A percentile compares a stretch with the other conserved stretches of the same genome.
phyloP scores from a whole-genome alignment of 1,284 basidiomycete genomes.

The Rhodotorula mucilaginosa region DNA sequence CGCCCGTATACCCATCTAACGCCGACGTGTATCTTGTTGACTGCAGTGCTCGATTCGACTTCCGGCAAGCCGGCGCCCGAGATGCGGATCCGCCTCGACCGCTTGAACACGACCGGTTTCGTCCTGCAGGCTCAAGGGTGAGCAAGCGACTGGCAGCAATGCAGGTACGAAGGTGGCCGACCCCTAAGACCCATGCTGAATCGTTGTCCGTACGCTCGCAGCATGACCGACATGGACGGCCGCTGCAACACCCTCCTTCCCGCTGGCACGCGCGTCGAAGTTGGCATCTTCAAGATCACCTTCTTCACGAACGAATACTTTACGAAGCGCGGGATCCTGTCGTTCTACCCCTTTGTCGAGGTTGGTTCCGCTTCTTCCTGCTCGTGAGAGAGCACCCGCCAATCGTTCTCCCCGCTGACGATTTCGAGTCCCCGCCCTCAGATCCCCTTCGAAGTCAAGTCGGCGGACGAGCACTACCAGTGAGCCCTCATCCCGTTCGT shows the following conservation, averaged over 20 bases:
- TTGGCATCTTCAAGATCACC: conserved; percentile 47
- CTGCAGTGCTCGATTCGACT: conserved; percentile 47
- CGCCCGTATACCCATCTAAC: too few species aligned
- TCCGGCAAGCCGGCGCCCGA: conserved; percentile 45
- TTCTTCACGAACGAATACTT: conserved; percentile 46
- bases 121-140: conserved; percentile 42
- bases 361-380: conserved; percentile 9
- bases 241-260: conserved; percentile 42
- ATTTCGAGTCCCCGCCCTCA: not conserved
- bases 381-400: too few species aligned
- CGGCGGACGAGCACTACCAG: conserved; percentile 45
- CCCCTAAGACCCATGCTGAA: not conserved
- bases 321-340: conserved; percentile 37
- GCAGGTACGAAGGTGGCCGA: too few species aligned
- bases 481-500: not conserved
- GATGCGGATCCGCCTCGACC: conserved; percentile 45
- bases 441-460: conserved; percentile 46
- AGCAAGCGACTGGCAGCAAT: not conserved
- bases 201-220: not conserved
- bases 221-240: conserved; percentile 45
- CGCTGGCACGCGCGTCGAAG: conserved; percentile 33
- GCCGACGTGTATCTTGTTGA: not conserved
- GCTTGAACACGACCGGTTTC: conserved; percentile 43
- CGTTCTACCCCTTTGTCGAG: conserved; percentile 48
- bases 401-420: not conserved